Base-by-base conservation (phyloP, 2,329 filamentous ascomycete species). In the Fusarium sambucinum region DNA sequence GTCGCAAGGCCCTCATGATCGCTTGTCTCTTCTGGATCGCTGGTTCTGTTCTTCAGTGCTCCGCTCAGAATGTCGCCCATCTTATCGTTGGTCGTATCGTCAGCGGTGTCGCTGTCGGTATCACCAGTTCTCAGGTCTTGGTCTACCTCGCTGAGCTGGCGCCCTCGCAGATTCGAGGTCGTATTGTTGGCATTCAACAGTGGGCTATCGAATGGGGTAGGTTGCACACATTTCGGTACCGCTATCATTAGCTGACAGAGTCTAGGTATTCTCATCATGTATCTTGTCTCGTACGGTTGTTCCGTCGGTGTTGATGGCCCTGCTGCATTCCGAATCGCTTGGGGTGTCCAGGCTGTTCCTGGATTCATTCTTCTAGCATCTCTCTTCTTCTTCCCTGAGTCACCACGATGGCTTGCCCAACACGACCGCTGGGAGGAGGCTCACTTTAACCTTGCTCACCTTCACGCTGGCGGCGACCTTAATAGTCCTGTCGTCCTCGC, bases 161-260 rank as follows among this genome's bases (percentile, higher is more conserved):
- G 19, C 86, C 86, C 46, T 83, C 85, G 3, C 71, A 77, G 35
- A 83, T 79, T 65, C 85, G 90, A 65, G 90, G 90, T 17, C 85
- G 88, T 42, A 83, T 94, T 33, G 89, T 94, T 17, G 88, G 90
- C 53, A 85, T 87, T 42, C 90, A 93, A 76, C 91, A 93, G 76
- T 90, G 90, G 82, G 89, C 90, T 27, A 93, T 94, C 63, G 91
- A 91, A 68, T 91, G 78, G 77, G 78, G 78, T 71, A 48, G 42
- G 66, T 25, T 13, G 2, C 17, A 40, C 35, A 19, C 1, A 2
- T 11, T 4, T 1, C 5, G 1, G 9, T 6, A 14, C 7, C 4
- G n/a, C 40, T 6, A 10, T 13, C 16, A 4, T 1, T 21, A 6
- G 38, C 63, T 69, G 25, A 70, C 46, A 19, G 1, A n/a, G 5